Evolutionary conservation across 163 green algal species (phyloP).

Genomic region (Scenedesmus sp.): DNA sequence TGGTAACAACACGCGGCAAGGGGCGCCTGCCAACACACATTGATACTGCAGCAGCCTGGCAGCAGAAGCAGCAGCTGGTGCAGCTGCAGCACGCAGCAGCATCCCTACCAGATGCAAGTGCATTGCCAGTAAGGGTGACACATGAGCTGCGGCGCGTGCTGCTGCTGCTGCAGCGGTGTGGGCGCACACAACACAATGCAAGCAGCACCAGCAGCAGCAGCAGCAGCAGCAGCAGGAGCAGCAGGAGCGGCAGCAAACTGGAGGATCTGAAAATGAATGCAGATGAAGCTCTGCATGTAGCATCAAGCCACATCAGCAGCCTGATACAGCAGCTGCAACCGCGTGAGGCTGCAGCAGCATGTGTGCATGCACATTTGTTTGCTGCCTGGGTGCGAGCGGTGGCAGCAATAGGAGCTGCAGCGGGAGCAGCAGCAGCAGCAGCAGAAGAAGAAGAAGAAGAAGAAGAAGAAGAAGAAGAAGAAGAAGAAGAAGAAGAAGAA

Average conservation of each 20-base stretch:
- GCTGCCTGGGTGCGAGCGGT: constrained; percentile 20
- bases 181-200: not conserved
- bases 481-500: too few species aligned
- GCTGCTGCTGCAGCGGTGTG: constrained; percentile 9
- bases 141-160: constrained; percentile 1
- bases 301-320: not conserved
- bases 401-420: not conserved
- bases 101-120: not conserved
- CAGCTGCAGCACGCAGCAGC: not conserved
- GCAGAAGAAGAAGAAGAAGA: not conserved
- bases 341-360: constrained; percentile 1
- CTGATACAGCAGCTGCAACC: constrained; percentile 29
- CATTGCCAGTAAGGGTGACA: not conserved
- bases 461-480: too few species aligned
- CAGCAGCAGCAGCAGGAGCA: not conserved
- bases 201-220: not conserved
- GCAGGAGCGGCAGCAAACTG: not conserved
- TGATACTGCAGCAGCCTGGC: constrained; percentile 13
- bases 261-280: not conserved
- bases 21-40: constrained; percentile 14
- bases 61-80: constrained; percentile 35
- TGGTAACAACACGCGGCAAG: not conserved
- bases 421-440: not conserved
- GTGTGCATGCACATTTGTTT: constrained; percentile 45
- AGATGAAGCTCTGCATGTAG: not conserved